A percentile compares a stretch with the other conserved stretches of the same genome.
Evolutionary conservation across 2,329 filamentous ascomycete genomes (phyloP).

Genomic region (Calonectria fujianensis): DNA sequence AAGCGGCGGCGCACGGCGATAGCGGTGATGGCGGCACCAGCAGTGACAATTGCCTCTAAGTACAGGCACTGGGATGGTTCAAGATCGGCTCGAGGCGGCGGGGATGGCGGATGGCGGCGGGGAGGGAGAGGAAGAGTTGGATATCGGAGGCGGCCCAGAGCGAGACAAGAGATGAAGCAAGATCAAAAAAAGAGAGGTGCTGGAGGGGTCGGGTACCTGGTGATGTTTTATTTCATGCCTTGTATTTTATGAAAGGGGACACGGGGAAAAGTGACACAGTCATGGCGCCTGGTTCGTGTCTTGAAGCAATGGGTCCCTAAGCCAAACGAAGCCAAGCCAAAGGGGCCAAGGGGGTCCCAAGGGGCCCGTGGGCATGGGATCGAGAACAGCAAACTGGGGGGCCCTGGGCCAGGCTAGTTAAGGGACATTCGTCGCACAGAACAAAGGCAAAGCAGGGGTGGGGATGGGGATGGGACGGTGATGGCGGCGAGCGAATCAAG

Average conservation of each 20-base stretch:
- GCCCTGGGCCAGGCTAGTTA: constrained; percentile 45
- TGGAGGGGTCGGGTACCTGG: constrained; percentile 55
- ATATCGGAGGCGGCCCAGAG: constrained; percentile 31
- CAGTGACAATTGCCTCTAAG: constrained; percentile 23
- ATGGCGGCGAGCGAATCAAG: constrained; percentile 17
- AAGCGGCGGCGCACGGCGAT: constrained; percentile 49
- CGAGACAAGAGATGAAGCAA: constrained; percentile 43
- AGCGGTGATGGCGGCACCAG: constrained; percentile 42
- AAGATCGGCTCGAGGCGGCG: constrained; percentile 19
- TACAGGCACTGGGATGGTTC: constrained; percentile 18
- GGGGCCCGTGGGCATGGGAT: constrained; percentile 48
- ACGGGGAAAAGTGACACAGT: constrained; percentile 57
- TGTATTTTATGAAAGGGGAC: constrained; percentile 58
- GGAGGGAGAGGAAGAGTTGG: constrained; percentile 36
- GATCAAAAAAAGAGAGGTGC: constrained; percentile 39
- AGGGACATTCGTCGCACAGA: constrained; percentile 33
- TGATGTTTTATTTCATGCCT: constrained; percentile 57
- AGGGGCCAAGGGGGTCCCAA: constrained; percentile 51
- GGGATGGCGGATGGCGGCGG: constrained; percentile 15
- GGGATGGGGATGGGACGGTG: constrained; percentile 24
- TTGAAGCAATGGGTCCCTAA: constrained; percentile 56
- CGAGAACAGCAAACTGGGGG: constrained; percentile 48
- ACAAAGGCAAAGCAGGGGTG: constrained; percentile 25
- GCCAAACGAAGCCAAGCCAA: constrained; percentile 53
- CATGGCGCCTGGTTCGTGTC: constrained; percentile 56